Conservation (phyloP, 192 early-diverging fungal species). For the Paraglomus brasilianum region DNA sequence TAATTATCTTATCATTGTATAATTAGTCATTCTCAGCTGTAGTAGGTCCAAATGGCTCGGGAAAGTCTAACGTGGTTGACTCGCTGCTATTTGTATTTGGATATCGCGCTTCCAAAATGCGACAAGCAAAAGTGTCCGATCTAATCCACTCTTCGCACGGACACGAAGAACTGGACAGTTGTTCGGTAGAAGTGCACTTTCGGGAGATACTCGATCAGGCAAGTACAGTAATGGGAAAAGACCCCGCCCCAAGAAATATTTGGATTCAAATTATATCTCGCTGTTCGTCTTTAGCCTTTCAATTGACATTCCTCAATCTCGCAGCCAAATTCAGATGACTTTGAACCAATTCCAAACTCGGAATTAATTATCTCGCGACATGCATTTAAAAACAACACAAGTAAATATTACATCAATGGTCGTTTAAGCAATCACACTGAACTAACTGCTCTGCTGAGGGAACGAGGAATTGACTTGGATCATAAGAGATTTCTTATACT, state of each 20-base stretch:
- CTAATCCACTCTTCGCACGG: conserved; percentile 92
- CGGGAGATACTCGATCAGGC: conserved; percentile 84
- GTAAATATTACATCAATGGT: conserved; percentile 75
- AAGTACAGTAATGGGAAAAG: not conserved
- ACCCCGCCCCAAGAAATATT: not conserved
- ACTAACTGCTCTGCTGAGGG: conserved; percentile 79
- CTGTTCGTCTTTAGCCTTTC: not conserved
- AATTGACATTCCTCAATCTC: conserved; percentile 10
- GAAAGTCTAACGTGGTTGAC: conserved; percentile 99
- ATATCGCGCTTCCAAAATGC: conserved; percentile 94
- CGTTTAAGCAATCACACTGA: conserved; percentile 70
- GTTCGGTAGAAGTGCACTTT: conserved; percentile 93
- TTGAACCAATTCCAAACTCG: conserved; percentile 62
- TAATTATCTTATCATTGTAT: not conserved
- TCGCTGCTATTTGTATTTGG: conserved; percentile 98
- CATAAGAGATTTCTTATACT: conserved; percentile 98
- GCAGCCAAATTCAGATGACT: conserved; percentile 62
- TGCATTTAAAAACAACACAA: conserved; percentile 64
- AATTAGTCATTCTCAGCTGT: conserved; percentile 63
- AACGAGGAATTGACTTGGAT: conserved; percentile 90
- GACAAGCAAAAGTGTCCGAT: conserved; percentile 92
- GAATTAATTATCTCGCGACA: conserved; percentile 77
- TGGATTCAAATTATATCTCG: not conserved
- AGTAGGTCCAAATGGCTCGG: conserved; percentile 97
- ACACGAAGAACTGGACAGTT: conserved; percentile 66